phyloP scores from a whole-genome alignment of 169 alveolate genomes.

The Eimeria acervulina region DNA sequence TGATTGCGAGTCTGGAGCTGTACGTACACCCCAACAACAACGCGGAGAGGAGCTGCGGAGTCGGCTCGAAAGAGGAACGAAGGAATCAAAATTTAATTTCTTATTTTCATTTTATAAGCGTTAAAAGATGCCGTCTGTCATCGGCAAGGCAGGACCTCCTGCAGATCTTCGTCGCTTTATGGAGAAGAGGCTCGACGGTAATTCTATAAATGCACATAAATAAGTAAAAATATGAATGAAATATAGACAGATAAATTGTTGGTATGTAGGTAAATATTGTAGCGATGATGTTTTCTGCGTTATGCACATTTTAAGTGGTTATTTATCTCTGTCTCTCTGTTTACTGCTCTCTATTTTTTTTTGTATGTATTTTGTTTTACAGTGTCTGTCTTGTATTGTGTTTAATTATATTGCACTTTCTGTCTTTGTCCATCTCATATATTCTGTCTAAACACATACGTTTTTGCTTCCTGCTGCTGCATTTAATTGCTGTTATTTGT shows the following conservation, averaged over 20 bases:
- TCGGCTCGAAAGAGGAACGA: neutral
- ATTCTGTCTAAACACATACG: too few species aligned
- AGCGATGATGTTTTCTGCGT: too few species aligned
- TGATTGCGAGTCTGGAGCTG: neutral
- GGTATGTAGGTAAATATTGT: too few species aligned
- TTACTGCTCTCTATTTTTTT: neutral
- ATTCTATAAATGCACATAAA: too few species aligned
- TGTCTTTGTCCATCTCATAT: too few species aligned
- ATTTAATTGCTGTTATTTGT: too few species aligned
- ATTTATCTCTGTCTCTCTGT: neutral
- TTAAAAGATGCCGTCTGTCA: constrained; percentile 84
- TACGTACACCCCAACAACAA: neutral
- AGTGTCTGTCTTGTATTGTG: neutral
- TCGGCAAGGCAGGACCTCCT: constrained; percentile 93
- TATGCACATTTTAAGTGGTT: too few species aligned
- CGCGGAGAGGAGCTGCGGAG: neutral
- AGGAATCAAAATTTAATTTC: neutral
- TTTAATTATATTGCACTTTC: too few species aligned
- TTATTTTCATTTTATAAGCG: neutral
- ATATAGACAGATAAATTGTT: too few species aligned
- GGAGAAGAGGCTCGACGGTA: constrained; percentile 95
- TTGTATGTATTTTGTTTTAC: neutral
- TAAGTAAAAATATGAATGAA: too few species aligned
- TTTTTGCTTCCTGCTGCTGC: too few species aligned
- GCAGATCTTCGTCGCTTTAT: constrained; percentile 94